phyloP scores from a whole-genome alignment of 2,329 filamentous ascomycete species.

The Colletotrichum sp. region DNA sequence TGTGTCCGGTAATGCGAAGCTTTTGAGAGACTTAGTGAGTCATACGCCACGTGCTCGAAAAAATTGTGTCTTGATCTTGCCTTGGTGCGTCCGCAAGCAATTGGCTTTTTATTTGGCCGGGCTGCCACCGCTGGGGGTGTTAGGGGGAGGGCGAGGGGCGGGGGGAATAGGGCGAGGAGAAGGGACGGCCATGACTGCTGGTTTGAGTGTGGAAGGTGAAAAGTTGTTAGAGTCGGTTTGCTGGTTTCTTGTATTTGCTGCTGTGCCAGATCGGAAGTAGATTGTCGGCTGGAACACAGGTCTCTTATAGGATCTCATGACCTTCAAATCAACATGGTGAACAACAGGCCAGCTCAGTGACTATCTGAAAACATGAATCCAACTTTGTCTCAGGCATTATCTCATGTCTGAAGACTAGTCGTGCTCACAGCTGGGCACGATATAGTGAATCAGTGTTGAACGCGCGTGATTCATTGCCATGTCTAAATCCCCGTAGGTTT shows the following conservation, averaged over 20 bases:
- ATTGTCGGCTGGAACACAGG: too few species aligned
- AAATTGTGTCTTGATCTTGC: not conserved
- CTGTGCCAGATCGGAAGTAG: not conserved
- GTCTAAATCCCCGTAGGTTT: rapidly evolving
- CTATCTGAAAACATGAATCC: not conserved
- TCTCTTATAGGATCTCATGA: not conserved
- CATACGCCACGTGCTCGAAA: not conserved
- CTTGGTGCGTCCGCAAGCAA: not conserved
- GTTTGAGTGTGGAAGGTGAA: not conserved
- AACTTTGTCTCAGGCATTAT: not conserved
- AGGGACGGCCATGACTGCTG: not conserved
- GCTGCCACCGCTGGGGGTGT: not conserved
- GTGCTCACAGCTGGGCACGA: not conserved
- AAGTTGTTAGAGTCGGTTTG: rapidly evolving
- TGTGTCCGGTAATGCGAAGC: not conserved
- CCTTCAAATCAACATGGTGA: too few species aligned
- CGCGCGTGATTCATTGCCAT: not conserved
- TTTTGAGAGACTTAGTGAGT: not conserved
- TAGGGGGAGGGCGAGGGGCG: not conserved
- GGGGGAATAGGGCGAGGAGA: not conserved
- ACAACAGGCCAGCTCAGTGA: not conserved
- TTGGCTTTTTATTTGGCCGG: not conserved
- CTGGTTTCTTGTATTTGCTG: not conserved
- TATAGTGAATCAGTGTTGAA: too few species aligned
- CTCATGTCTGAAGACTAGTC: not conserved